Evolutionary conservation across 805 yeast genomes (phyloP).

Genomic region (Starmerella tilneyi): DNA sequence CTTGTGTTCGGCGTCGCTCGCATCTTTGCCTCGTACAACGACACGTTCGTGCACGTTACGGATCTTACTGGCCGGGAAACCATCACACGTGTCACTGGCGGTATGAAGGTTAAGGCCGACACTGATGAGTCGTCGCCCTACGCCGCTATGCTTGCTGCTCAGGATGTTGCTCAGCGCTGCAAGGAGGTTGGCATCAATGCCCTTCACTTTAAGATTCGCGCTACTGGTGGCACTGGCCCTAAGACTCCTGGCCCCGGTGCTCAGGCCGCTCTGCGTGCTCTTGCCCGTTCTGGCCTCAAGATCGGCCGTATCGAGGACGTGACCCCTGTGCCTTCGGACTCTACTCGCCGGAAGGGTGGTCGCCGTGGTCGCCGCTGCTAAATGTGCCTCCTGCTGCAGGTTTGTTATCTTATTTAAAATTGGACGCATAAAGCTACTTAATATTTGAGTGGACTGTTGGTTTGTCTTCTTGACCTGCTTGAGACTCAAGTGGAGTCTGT

Average conservation of each 20-base stretch:
- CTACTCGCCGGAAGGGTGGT: constrained; percentile 99
- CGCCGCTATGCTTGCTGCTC: constrained; percentile 99
- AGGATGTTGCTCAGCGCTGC: constrained; percentile 97
- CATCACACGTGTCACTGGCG: constrained; percentile 99
- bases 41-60: constrained; percentile 98
- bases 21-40: constrained; percentile 99
- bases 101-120: constrained; percentile 99
- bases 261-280: constrained; percentile 97
- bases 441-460: constrained; percentile 7
- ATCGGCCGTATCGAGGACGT: constrained; percentile 99
- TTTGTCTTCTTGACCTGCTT: not conserved
- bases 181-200: constrained; percentile 99
- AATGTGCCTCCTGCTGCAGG: constrained; percentile 18
- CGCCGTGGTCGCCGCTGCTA: constrained; percentile 99
- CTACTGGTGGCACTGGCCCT: constrained; percentile 99
- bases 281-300: constrained; percentile 99
- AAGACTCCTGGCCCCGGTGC: constrained; percentile 99
- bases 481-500: not conserved
- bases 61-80: constrained; percentile 99
- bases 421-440: constrained; percentile 12
- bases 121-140: constrained; percentile 99
- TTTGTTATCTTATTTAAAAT: constrained; percentile 20
- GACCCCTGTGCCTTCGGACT: constrained; percentile 99
- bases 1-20: constrained; percentile 99
- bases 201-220: constrained; percentile 98